Evolutionary conservation across 2,329 filamentous ascomycete species (phyloP), one percentile per base, ranked within the genome.

Genomic region (Colletotrichum liriopes): DNA sequence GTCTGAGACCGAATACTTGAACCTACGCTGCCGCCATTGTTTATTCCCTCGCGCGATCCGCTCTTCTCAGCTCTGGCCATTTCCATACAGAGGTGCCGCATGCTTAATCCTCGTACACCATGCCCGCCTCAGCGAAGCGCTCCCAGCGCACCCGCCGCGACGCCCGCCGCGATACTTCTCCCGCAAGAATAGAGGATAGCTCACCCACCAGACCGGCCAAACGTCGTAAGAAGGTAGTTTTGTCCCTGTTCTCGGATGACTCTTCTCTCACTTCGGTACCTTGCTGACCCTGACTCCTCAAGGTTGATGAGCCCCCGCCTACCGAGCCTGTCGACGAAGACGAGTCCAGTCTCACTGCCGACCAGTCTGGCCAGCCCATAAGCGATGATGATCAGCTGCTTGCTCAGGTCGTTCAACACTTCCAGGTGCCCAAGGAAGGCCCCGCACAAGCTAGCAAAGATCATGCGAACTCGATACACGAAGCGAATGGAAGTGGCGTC

Each of bases 381-480:
- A 84, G 82, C 72, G 87, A 89, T 45, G 87, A 90, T 70, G 88
- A 90, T 74, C 85, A 87, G 74, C 79, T 90, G n/a, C 85, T 91
- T 35, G 85, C 86, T 32, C 87, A 87, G 71, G 86, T 91, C 73
- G 85, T 86, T 16, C 87, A 89, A 74, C 85, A 87, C 71, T 82
- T 90, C 45, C 76, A 81, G 52, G 76, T 75, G n/a, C 79, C 81
- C 20, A 82, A 85, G 55, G 80, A 82, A 9, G 82, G 84, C 65
- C 79, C 82, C 2, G 89, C 91, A 1, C 88, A 92, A 75, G 91
- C 89, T 51, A 88, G 86, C 79, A 86, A 86, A 74, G 89, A 92
- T 67, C 88, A 92, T 76, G 84, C 90, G 67, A 93, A 93, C 79
- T 83, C 86, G 55, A 89, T 91, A 66, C 90, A 93, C 79, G 89